Conservation (phyloP, 139 green algal genomes). For the Auxenochlorella pyrenoidosa region DNA sequence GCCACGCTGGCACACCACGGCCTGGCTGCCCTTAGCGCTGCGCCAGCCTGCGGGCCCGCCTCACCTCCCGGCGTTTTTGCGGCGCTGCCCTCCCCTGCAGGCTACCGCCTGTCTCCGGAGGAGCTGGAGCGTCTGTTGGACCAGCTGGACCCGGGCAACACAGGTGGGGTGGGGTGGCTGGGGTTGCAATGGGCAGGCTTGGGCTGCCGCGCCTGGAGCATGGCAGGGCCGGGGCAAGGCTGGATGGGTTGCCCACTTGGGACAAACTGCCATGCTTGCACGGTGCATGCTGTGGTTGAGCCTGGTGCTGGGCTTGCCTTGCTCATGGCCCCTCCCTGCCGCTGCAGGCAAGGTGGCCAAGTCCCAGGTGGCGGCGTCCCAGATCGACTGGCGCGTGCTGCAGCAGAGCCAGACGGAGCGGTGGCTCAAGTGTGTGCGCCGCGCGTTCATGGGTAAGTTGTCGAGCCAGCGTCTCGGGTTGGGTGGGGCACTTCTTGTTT, state of each 20-base stretch:
- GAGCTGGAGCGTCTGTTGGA: constrained; percentile 58
- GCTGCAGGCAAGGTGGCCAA: constrained; percentile 33
- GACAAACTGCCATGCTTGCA: background rate
- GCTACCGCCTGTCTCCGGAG: constrained; percentile 63
- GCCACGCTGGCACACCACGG: no score
- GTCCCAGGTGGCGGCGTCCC: constrained; percentile 53
- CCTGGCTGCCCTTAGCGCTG: background rate
- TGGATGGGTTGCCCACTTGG: background rate
- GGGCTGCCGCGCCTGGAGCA: background rate
- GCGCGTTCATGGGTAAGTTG: constrained; percentile 63
- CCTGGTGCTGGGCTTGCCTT: no score
- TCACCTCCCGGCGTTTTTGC: background rate
- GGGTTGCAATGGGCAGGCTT: background rate
- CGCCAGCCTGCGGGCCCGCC: background rate
- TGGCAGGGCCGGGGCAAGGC: background rate
- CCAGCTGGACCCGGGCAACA: constrained; percentile 62
- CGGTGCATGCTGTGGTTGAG: no score
- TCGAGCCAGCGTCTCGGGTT: background rate
- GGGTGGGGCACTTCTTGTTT: no score
- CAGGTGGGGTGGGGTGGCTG: constrained; percentile 30
- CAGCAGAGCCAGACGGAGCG: constrained; percentile 66
- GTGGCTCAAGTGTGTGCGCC: constrained; percentile 76
- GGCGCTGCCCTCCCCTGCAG: constrained; percentile 6
- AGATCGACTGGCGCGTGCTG: constrained; percentile 67
- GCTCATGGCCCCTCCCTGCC: no score